Base-by-base conservation (phyloP, 139 green algal species). In the Haematococcus lacustris region DNA sequence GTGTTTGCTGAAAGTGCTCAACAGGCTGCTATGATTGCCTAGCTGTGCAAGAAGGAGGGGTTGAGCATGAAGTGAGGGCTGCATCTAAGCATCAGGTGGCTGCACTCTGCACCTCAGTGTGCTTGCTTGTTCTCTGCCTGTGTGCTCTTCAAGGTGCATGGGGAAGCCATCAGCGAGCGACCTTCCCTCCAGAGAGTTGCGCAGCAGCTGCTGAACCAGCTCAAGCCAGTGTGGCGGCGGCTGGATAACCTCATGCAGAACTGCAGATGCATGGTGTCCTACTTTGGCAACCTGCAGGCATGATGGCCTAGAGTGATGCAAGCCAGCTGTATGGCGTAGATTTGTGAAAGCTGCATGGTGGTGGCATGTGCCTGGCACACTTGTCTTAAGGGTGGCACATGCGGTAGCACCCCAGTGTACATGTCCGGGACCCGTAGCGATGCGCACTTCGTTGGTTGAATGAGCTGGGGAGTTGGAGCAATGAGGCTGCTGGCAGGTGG, bases 251-350 rank as follows among this genome's bases (percentile, higher is more conserved):
- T 89, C 68, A 63, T 96, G 75, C 80, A 91, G 64, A 74, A 82
- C 33, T 64, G 84, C 13, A 83, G 84, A 32, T 96, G 91, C 82
- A 85, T 94, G 83, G 71, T 92, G 5, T 80, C 82, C 21, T 90
- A 93, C 39, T 84, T 96, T n/a, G 82, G 84, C 37, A 89, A 86
- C 60, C 66, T 91, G 75, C 88, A 93, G 71, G 66, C 23, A 23
- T 64, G 65, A 5, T 86, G 71, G 71, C 26, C 6, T 23, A 23
- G 13, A 51, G 23, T 51, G 28, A n/a, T 70, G 9, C 7, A 53
- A 37, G n/a, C 67, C n/a, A n/a, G n/a, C n/a, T n/a, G n/a, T n/a
- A n/a, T n/a, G n/a, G n/a, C n/a, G n/a, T n/a, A n/a, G n/a, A n/a
- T n/a, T n/a, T n/a, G n/a, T n/a, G n/a, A n/a, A n/a, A n/a, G n/a